Percentiles rank a stretch among this genome's conserved stretches.
phyloP scores from a whole-genome alignment of 1,139 yeast genomes.

The Debaryomyces psychrophilus region DNA sequence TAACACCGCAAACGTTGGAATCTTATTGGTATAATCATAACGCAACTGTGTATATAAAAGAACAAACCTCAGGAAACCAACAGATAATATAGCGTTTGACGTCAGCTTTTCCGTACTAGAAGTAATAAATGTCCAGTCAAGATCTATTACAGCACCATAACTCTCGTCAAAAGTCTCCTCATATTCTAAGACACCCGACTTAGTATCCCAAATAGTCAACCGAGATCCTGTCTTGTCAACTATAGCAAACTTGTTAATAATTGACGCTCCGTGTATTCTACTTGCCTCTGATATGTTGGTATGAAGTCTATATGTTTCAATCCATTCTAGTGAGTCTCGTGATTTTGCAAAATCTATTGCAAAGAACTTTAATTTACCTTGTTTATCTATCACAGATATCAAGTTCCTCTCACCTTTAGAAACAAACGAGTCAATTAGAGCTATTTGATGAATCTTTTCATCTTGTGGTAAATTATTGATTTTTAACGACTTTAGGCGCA shows the following conservation, averaged over 20 bases:
- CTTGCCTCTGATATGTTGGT: slow-evolving; percentile 60
- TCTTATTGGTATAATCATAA: slow-evolving; percentile 81
- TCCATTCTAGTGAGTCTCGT: slow-evolving; percentile 48
- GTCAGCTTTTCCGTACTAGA: slow-evolving; percentile 28
- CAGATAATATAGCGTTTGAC: slow-evolving; percentile 73
- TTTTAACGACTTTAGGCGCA: slow-evolving; percentile 18
- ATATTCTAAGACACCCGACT: slow-evolving; percentile 69
- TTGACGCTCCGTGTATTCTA: slow-evolving; percentile 69
- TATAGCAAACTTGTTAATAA: slow-evolving; percentile 70
- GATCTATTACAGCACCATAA: slow-evolving; percentile 51
- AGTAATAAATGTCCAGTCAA: slow-evolving; percentile 82
- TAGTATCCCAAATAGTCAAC: slow-evolving; percentile 77
- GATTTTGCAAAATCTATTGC: slow-evolving; percentile 21
- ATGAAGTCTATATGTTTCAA: slow-evolving; percentile 45
- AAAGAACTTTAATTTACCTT: slow-evolving; percentile 57
- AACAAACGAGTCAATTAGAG: slow-evolving; percentile 57
- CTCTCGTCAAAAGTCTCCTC: slow-evolving; percentile 46
- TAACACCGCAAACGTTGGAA: slow-evolving; percentile 78
- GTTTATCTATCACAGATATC: slow-evolving; percentile 57
- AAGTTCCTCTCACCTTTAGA: slow-evolving; percentile 51
- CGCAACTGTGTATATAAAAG: slow-evolving; percentile 78
- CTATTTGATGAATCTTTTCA: slow-evolving; percentile 47
- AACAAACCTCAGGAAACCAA: slow-evolving; percentile 70
- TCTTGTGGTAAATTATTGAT: slow-evolving; percentile 33
- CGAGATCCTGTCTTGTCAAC: slow-evolving; percentile 54